Conservation (phyloP, 257 asterid genomes). For the Salvia rosmarinus region DNA sequence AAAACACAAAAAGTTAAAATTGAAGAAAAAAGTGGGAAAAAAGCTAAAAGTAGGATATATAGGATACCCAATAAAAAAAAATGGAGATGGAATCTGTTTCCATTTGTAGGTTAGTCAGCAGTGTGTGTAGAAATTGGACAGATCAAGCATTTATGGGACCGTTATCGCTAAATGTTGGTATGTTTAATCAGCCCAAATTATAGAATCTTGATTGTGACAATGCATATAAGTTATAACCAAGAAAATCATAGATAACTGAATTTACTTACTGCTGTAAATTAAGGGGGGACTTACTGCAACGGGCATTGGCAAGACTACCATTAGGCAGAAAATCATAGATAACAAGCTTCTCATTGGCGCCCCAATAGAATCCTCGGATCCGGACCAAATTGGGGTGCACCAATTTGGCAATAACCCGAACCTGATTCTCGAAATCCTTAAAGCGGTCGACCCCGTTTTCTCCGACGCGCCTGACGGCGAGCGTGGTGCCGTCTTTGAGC, state of each 20-base stretch:
- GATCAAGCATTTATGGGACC: conserved; percentile 25
- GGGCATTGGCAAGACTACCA: conserved; percentile 86
- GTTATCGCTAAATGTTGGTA: background rate
- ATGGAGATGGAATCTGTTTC: conserved; percentile 22
- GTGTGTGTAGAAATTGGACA: background rate
- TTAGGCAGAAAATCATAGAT: conserved; percentile 94
- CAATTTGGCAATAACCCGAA: conserved; percentile 69
- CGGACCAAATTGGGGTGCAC: conserved; percentile 83
- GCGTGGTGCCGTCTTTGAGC: conserved; percentile 72
- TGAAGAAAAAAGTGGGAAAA: too few species aligned
- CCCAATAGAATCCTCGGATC: conserved; percentile 96
- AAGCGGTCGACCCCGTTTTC: conserved; percentile 83
- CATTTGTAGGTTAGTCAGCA: conserved; percentile 14
- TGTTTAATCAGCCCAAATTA: conserved; percentile 1
- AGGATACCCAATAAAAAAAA: background rate
- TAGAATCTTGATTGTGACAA: conserved; percentile 33
- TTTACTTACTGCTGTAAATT: too few species aligned
- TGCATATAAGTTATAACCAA: background rate
- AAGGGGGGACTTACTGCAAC: conserved; percentile 66
- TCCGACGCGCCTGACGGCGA: conserved; percentile 88
- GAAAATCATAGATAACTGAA: too few species aligned
- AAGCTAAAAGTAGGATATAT: too few species aligned
- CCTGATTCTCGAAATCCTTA: conserved; percentile 85
- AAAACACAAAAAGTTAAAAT: too few species aligned
- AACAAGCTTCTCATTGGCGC: conserved; percentile 82